A percentile compares a stretch with the other conserved stretches of the same genome.
Conservation (phyloP, 2,329 filamentous ascomycete genomes). For the Xylariaceae sp. region DNA sequence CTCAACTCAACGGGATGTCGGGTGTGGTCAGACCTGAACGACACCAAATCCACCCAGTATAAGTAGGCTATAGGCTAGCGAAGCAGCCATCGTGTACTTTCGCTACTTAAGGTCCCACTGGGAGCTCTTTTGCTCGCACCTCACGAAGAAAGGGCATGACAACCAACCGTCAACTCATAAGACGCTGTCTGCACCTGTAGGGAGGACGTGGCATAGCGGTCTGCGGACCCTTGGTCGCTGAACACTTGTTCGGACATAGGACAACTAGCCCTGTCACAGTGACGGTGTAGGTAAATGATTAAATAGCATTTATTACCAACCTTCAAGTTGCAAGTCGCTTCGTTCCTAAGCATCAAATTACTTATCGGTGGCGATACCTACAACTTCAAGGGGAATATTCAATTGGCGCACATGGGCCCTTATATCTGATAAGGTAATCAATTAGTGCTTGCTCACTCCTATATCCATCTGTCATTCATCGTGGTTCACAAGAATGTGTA, state of each 20-base stretch:
- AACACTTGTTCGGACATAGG: constrained; percentile 20
- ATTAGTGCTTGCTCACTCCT: no score
- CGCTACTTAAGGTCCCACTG: constrained; percentile 24
- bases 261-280: neutral
- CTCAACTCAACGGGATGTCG: constrained; percentile 30
- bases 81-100: constrained; percentile 32
- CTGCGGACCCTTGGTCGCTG: constrained; percentile 19
- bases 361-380: no score
- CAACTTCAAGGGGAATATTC: no score
- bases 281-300: constrained; percentile 23
- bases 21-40: constrained; percentile 21
- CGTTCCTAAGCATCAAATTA: no score
- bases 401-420: no score
- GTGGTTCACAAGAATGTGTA: neutral
- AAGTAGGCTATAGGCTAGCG: constrained; percentile 3
- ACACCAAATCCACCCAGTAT: constrained; percentile 18
- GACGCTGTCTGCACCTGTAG: constrained; percentile 9
- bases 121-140: constrained; percentile 16
- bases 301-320: no score
- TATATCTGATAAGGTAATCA: no score
- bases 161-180: no score
- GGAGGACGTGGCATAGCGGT: constrained; percentile 28
- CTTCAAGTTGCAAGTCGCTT: neutral
- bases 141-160: no score
- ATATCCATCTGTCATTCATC: neutral